A percentile compares a stretch with the other conserved stretches of the same genome.
phyloP scores from a whole-genome alignment of 2,329 filamentous ascomycete species.

The Aureobasidium sp. region DNA sequence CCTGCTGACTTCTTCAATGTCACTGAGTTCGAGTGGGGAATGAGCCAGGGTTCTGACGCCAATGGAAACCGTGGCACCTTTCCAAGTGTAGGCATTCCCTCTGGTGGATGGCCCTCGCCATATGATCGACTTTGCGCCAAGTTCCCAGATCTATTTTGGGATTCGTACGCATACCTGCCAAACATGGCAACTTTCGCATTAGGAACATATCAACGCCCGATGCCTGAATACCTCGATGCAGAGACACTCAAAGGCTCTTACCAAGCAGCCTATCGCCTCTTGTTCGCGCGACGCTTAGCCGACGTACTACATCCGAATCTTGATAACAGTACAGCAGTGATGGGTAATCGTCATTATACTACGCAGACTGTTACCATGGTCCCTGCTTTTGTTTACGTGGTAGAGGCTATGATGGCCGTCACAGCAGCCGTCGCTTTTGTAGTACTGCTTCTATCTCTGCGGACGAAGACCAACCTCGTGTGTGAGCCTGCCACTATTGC shows the following conservation, averaged over 20 bases:
- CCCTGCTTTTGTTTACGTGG: constrained; percentile 32
- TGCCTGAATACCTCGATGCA: constrained; percentile 31
- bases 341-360: constrained; percentile 20
- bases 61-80: constrained; percentile 16
- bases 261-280: constrained; percentile 35
- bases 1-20: constrained; percentile 30
- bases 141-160: neutral
- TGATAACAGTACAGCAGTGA: neutral
- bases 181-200: constrained; percentile 36
- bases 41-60: constrained; percentile 23
- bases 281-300: constrained; percentile 34
- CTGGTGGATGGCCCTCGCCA: no score
- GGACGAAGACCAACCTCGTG: constrained; percentile 5
- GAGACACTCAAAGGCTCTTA: constrained; percentile 29
- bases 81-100: constrained; percentile 9
- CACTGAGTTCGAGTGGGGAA: constrained; percentile 32
- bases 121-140: no score
- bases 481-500: constrained; percentile 31
- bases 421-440: constrained; percentile 21
- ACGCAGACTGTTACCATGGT: constrained; percentile 33
- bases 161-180: constrained; percentile 18
- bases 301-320: constrained; percentile 16
- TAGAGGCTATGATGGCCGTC: constrained; percentile 21
- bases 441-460: constrained; percentile 22
- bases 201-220: constrained; percentile 21